phyloP scores from a whole-genome alignment of 345 rosid genomes.

The Anastatica hierochuntica region DNA sequence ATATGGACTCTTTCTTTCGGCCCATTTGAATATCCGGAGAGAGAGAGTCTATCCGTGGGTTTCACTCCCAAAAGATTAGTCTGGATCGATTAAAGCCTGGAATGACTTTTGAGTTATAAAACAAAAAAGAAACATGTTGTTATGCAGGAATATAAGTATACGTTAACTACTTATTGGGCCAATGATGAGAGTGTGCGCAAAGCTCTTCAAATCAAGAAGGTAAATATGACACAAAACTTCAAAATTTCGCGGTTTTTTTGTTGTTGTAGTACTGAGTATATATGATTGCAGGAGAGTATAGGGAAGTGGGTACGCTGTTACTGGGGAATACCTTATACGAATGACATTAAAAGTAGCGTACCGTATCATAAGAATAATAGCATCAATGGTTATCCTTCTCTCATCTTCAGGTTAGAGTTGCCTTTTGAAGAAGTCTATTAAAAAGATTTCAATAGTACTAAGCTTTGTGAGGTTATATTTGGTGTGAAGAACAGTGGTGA shows the following conservation, averaged over 20 bases:
- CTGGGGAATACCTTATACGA: background rate
- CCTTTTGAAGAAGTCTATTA: background rate
- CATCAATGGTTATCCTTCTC: background rate
- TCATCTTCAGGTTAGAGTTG: background rate
- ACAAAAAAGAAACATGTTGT: background rate
- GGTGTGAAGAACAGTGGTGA: background rate
- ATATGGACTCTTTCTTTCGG: no score
- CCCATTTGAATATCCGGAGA: no score
- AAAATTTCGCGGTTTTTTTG: no score
- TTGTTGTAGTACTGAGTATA: no score
- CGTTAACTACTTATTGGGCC: background rate
- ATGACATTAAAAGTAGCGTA: background rate
- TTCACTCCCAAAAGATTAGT: no score
- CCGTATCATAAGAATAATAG: conserved; percentile 1
- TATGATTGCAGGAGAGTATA: background rate
- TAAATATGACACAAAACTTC: background rate
- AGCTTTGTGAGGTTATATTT: background rate
- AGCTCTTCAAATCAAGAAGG: background rate
- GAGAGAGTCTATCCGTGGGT: no score
- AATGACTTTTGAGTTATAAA: no score
- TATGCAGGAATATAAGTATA: background rate
- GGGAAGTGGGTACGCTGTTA: background rate
- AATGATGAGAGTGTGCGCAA: background rate
- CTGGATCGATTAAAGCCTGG: no score
- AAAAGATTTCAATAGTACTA: no score